A percentile compares a stretch with the other conserved stretches of the same genome.
Conservation (phyloP, 495 filamentous ascomycete genomes). For the Bacidia gigantensis region DNA sequence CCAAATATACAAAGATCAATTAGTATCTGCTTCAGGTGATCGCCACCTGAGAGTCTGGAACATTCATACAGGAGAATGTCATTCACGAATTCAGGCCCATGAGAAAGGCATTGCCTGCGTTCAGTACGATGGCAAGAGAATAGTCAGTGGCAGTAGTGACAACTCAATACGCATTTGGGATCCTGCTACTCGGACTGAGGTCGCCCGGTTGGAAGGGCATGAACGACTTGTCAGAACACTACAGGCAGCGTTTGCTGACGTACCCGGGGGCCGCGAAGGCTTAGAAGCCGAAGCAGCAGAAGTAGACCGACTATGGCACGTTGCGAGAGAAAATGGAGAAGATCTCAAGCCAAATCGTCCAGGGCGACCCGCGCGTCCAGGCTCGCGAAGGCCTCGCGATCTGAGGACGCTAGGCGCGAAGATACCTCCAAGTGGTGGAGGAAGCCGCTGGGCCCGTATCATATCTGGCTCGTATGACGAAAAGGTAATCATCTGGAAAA, state of each 20-base stretch:
- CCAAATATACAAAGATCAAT: conserved; percentile 69
- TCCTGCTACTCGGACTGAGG: conserved; percentile 65
- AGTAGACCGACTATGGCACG: conserved; percentile 58
- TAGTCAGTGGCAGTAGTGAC: conserved; percentile 91
- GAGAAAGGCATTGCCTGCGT: conserved; percentile 95
- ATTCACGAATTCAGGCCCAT: conserved; percentile 70
- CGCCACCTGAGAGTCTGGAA: conserved; percentile 88
- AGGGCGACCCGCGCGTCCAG: conserved; percentile 43
- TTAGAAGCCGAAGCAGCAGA: conserved; percentile 55
- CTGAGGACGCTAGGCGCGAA: conserved; percentile 67
- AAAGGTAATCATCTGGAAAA: conserved; percentile 85
- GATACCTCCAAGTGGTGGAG: conserved; percentile 77
- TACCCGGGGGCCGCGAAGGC: conserved; percentile 62
- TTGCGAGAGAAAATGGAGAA: conserved; percentile 48
- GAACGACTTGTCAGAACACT: conserved; percentile 78
- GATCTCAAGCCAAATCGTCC: conserved; percentile 28
- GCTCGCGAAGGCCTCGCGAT: conserved; percentile 59
- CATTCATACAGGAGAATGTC: conserved; percentile 60
- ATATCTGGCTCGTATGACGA: conserved; percentile 95
- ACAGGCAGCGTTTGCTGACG: conserved; percentile 82
- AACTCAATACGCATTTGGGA: conserved; percentile 93
- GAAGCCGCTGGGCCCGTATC: conserved; percentile 72
- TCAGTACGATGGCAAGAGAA: conserved; percentile 90
- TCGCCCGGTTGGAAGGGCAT: conserved; percentile 74
- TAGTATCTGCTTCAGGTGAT: conserved; percentile 91